Percentiles rank a stretch among this genome's conserved stretches.
Conservation (phyloP, 2,329 filamentous ascomycete species). For the Cercospora citrullina region DNA sequence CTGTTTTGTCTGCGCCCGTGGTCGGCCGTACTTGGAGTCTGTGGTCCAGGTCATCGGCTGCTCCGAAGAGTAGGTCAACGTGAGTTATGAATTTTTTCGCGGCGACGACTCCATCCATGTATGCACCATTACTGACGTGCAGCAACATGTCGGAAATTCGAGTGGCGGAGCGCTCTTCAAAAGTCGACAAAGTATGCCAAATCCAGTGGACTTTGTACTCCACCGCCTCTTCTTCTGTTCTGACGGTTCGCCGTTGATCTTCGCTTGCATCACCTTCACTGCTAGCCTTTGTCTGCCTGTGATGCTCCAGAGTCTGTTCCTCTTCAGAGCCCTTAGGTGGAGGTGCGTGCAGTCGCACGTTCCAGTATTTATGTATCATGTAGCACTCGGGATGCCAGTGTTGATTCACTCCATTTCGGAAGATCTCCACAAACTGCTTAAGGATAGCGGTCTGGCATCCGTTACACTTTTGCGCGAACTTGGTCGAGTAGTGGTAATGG, state of each 20-base stretch:
- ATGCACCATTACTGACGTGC: conserved; percentile 96
- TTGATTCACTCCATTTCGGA: conserved; percentile 94
- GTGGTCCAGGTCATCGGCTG: conserved; percentile 79
- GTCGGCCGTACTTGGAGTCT: conserved; percentile 60
- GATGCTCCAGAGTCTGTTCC: conserved; percentile 29
- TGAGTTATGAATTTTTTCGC: conserved; percentile 96
- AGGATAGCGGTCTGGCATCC: conserved; percentile 96
- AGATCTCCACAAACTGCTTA: conserved; percentile 99
- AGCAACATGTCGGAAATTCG: conserved; percentile 99
- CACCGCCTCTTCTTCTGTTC: conserved; percentile 86
- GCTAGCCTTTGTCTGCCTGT: conserved; percentile 32
- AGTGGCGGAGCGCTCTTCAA: conserved; percentile 95
- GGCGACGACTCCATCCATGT: conserved; percentile 90
- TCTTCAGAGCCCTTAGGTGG: conserved; percentile 43
- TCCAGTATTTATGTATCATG: conserved; percentile 99
- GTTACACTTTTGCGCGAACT: conserved; percentile 93
- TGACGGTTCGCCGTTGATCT: conserved; percentile 72
- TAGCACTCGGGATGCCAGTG: conserved; percentile 99
- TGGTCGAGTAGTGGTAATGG: conserved; percentile 97
- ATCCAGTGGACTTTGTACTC: conserved; percentile 98
- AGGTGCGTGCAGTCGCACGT: conserved; percentile 70
- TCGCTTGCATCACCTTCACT: conserved; percentile 60
- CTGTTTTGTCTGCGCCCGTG: conserved; percentile 30
- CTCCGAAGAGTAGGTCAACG: conserved; percentile 87
- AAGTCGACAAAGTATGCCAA: conserved; percentile 95